These are phyloP conservation scores for Pyrenochaeta sp. DNA, from an alignment of 2,329 filamentous ascomycete species.

Conservation along the genomic window DNA sequence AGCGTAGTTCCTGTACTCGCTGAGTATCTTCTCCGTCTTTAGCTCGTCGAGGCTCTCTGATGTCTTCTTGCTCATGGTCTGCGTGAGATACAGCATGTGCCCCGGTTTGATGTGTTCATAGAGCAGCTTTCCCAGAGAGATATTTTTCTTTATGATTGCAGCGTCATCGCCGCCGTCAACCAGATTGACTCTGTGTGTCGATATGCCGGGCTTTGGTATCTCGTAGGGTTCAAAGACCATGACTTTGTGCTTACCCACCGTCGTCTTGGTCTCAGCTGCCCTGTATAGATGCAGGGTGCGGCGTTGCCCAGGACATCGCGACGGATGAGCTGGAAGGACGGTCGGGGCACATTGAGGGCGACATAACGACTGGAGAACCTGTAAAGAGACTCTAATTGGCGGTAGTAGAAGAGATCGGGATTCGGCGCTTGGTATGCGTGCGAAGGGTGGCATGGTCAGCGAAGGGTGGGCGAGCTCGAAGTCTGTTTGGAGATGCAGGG, in stretches of 20 bases:
- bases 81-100: slow-evolving; percentile 24
- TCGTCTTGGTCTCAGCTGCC: slow-evolving; percentile 31
- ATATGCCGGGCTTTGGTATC: slow-evolving; percentile 6
- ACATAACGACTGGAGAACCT: slow-evolving; percentile 16
- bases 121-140: slow-evolving; percentile 30
- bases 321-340: not conserved
- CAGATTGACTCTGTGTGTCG: slow-evolving; percentile 31
- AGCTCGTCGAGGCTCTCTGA: slow-evolving; percentile 4
- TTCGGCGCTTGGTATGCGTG: slow-evolving; percentile 18
- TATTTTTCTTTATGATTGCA: slow-evolving; percentile 13
- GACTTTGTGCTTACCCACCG: slow-evolving; percentile 37
- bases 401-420: slow-evolving; percentile 32
- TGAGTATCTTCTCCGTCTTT: slow-evolving; percentile 1
- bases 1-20: slow-evolving; percentile 14
- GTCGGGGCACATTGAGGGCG: slow-evolving; percentile 20
- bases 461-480: not conserved
- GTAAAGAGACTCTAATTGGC: slow-evolving; percentile 22
- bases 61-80: slow-evolving; percentile 5
- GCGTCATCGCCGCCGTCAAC: slow-evolving; percentile 5
- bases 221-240: slow-evolving; percentile 25
- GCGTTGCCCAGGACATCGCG: slow-evolving; percentile 28
- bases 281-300: slow-evolving; percentile 40
- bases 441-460: slow-evolving; percentile 19
- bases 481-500: slow-evolving; percentile 1
- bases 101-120: slow-evolving; percentile 29